A percentile compares a stretch with the other conserved stretches of the same genome.
Evolutionary conservation across 495 filamentous ascomycete species (phyloP).

Genomic region (Penicillium dipodomyicola): DNA sequence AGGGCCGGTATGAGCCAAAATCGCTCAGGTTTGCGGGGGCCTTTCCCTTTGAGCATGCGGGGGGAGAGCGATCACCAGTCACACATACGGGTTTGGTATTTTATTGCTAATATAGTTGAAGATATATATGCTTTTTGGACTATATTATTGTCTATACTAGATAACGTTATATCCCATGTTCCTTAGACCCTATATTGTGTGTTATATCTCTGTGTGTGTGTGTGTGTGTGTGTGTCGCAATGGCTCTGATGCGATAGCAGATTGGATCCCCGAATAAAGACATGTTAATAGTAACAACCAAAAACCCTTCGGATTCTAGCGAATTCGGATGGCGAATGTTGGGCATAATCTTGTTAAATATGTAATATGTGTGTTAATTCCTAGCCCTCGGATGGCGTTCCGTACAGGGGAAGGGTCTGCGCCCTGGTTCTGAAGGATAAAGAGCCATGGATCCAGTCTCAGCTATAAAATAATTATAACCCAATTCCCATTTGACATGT

Average conservation of each 20-base stretch:
- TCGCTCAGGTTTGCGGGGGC: conserved; percentile 36
- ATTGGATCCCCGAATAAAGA: conserved; percentile 6
- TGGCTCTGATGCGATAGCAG: neutral
- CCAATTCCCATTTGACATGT: neutral
- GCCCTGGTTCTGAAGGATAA: conserved; percentile 2
- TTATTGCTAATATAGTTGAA: neutral
- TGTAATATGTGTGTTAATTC: neutral
- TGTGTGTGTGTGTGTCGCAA: neutral
- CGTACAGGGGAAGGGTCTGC: conserved; percentile 21
- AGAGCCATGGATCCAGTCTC: conserved; percentile 14
- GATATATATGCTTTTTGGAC: neutral
- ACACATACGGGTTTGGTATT: conserved; percentile 12
- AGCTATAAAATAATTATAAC: neutral
- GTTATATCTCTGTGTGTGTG: neutral
- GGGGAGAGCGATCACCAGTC: conserved; percentile 24
- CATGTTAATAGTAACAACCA: neutral
- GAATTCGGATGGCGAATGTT: conserved; percentile 5
- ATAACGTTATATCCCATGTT: neutral
- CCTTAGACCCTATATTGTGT: neutral
- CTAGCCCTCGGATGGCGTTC: conserved; percentile 8
- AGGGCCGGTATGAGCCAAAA: conserved; percentile 33
- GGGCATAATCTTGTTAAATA: neutral
- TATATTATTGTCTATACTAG: neutral
- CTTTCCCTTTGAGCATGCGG: conserved; percentile 37
- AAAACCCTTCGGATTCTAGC: neutral